A percentile compares a stretch with the other conserved stretches of the same genome.
These are phyloP conservation scores for Fragaria nilgerrensis DNA, from an alignment of 306 rosid genomes.

Conservation along the genomic window DNA sequence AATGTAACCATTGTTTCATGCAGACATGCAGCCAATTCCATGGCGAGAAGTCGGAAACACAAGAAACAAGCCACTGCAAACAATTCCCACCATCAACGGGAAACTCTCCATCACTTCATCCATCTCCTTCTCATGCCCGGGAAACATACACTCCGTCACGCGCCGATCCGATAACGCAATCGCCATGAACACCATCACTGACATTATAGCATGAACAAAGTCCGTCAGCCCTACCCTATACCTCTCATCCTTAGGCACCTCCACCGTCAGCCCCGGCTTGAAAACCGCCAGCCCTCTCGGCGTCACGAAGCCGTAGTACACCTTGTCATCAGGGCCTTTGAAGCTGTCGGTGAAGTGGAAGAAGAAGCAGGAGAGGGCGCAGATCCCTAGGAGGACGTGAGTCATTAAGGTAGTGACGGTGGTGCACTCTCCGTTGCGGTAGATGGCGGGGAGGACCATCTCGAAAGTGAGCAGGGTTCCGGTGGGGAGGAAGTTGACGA, in stretches of 20 bases:
- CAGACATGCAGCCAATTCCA: conserved; percentile 72
- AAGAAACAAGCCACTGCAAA: conserved; percentile 68
- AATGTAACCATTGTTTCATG: conserved; percentile 19
- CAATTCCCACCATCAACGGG: conserved; percentile 63
- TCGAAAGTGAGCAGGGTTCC: conserved; percentile 81
- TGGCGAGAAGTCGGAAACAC: conserved; percentile 61
- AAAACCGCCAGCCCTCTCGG: conserved; percentile 57
- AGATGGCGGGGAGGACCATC: conserved; percentile 73
- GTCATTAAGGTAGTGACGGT: conserved; percentile 46
- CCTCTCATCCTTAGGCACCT: conserved; percentile 48
- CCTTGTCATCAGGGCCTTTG: conserved; percentile 47
- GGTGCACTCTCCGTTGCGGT: conserved; percentile 54
- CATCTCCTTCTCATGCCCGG: conserved; percentile 60
- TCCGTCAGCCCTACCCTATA: conserved; percentile 43
- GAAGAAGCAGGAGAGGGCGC: conserved; percentile 77
- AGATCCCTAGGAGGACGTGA: conserved; percentile 38
- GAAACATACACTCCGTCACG: conserved; percentile 62
- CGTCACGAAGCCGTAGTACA: conserved; percentile 74
- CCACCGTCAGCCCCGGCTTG: conserved; percentile 45
- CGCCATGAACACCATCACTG: conserved; percentile 66
- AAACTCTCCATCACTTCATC: conserved; percentile 77
- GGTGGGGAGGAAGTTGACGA: conserved; percentile 75
- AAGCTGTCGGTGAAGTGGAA: conserved; percentile 74
- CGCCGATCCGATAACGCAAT: conserved; percentile 77
- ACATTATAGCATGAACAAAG: conserved; percentile 73